These are phyloP conservation scores for Dactylella cylindrospora DNA, from an alignment of 2,329 filamentous ascomycete species.

Conservation along the genomic window DNA sequence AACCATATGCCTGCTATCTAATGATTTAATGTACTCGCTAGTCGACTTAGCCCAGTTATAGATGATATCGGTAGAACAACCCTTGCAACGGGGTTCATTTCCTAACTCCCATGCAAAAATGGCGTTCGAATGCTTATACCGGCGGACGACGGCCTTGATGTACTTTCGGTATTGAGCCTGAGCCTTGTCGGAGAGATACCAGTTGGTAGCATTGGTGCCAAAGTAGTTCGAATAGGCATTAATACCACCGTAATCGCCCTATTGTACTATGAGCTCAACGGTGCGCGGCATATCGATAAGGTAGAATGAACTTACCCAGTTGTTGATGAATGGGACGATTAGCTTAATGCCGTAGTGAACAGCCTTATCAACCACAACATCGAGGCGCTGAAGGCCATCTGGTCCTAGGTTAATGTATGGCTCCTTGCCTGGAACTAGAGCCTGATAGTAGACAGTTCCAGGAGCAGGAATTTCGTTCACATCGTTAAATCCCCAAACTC, in stretches of 20 bases:
- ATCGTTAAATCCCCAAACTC: slow-evolving; percentile 67
- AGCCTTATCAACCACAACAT: slow-evolving; percentile 64
- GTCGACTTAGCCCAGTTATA: slow-evolving; percentile 62
- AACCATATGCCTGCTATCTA: slow-evolving; percentile 65
- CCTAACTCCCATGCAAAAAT: slow-evolving; percentile 69
- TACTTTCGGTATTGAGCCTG: slow-evolving; percentile 65
- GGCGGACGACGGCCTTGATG: slow-evolving; percentile 61
- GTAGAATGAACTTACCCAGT: slow-evolving; percentile 57
- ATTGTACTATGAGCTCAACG: too few species aligned
- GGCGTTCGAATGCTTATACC: slow-evolving; percentile 62
- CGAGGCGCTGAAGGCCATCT: slow-evolving; percentile 62
- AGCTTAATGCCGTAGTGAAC: slow-evolving; percentile 64
- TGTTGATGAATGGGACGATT: slow-evolving; percentile 68
- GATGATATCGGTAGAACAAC: slow-evolving; percentile 62
- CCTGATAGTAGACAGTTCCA: slow-evolving; percentile 38
- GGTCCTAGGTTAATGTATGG: slow-evolving; percentile 46
- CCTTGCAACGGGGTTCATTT: slow-evolving; percentile 66
- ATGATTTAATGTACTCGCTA: slow-evolving; percentile 64
- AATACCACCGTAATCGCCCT: slow-evolving; percentile 41
- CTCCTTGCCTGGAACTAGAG: slow-evolving; percentile 23
- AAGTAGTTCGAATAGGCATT: slow-evolving; percentile 56
- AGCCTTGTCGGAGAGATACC: slow-evolving; percentile 60
- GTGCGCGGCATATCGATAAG: too few species aligned
- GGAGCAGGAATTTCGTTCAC: slow-evolving; percentile 47
- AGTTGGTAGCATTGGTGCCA: slow-evolving; percentile 56